Base-by-base conservation (phyloP, 805 yeast species). In the Lipomyces starkeyi region DNA sequence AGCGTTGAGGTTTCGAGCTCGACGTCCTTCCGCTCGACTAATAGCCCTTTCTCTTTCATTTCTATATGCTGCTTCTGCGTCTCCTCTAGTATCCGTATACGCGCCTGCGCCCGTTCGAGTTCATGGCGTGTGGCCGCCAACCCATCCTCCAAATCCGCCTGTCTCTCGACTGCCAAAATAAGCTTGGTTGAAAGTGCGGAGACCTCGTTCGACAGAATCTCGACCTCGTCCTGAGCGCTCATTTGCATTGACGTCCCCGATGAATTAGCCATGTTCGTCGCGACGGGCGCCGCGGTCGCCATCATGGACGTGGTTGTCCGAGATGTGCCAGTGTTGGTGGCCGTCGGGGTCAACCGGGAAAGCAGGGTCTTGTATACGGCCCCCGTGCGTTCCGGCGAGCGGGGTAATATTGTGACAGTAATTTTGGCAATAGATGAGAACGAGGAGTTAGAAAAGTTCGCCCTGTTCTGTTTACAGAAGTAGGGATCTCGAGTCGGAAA, bases 11-110 rank as follows among this genome's bases (percentile, higher is more conserved):
- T 74, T 59, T 68, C 72, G 17, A 27, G 29, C 60, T 74, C 74
- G 35, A 68, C 73, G 29, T 80, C 76, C 37, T 77, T 74, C 9
- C 75, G 73, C 22, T 79, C 69, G 13, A 84, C 61, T 11, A 72
- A 61, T 27, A 55, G 49, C 9, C 73, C 73, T n/a, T 67, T 57
- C 55, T 56, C 59, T 47, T 65, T 20, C 55, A 54, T 52, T 7
- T 64, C 68, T 25, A 60, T 52, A 56, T 61, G 66, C 43, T 37
- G 63, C 9, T 58, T 55, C 56, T 66, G 66, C 17, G 56, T 20
- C 27, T 27, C 61, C 57, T 73, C 73, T 29, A 72, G 58, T 47
- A 53, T 62, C n/a, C n/a, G 20, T n/a, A 63, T 63, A n/a, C 64
- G 70, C 8, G 17, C 49, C 35, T 63, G 63, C 4, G 63, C 60